Conservation (phyloP, 148 eudicot species). For the Dianthus caryophyllus region DNA sequence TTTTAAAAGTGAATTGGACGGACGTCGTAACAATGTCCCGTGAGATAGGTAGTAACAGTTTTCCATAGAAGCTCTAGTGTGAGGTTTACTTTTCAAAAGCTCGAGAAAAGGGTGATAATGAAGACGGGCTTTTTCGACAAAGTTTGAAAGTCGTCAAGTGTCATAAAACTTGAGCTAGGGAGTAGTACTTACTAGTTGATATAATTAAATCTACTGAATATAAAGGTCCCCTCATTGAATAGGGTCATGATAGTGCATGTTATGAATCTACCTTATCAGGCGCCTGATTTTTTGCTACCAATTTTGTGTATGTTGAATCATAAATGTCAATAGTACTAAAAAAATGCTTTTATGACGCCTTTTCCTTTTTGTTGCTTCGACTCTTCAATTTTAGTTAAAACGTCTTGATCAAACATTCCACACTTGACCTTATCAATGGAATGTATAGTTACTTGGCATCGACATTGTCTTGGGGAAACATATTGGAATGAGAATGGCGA, state of each 20-base stretch:
- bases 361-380: conserved; percentile 5
- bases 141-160: conserved; percentile 10
- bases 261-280: conserved; percentile 31
- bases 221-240: conserved; percentile 5
- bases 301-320: conserved; percentile 7
- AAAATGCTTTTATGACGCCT: conserved; percentile 6
- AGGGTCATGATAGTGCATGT: conserved; percentile 32
- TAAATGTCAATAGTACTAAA: conserved; percentile 17
- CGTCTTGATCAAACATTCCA: conserved; percentile 7
- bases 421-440: neutral
- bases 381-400: conserved; percentile 15
- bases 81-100: too few relatives aligned
- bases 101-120: conserved; percentile 1
- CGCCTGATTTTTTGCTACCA: conserved; percentile 15
- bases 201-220: conserved; percentile 9
- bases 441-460: too few relatives aligned
- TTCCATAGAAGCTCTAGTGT: too few relatives aligned
- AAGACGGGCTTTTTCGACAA: neutral
- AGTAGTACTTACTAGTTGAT: conserved; percentile 18
- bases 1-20: too few relatives aligned
- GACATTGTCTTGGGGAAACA: too few relatives aligned
- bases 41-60: too few relatives aligned
- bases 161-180: conserved; percentile 1
- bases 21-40: neutral
- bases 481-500: too few relatives aligned